Evolutionary conservation across 2,329 filamentous ascomycete species (phyloP).

Genomic region (Dactylonectria estremocensis): DNA sequence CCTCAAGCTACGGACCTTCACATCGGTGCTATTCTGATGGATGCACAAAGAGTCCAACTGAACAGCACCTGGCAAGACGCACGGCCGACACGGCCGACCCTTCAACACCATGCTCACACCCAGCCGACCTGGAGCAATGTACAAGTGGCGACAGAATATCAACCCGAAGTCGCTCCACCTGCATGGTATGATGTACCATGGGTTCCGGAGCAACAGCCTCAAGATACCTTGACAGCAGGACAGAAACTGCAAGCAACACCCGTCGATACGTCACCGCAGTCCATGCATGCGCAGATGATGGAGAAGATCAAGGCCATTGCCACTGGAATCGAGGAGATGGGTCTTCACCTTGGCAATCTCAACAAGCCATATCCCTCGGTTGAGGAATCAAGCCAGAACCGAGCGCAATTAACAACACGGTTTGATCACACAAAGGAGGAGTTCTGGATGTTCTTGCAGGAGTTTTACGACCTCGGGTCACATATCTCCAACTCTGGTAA

Average conservation of each 20-base stretch:
- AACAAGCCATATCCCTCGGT: background rate
- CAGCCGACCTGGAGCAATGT: background rate
- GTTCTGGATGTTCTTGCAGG: conserved; percentile 10
- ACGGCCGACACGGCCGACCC: background rate
- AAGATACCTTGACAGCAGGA: background rate
- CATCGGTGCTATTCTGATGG: conserved; percentile 3
- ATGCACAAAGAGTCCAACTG: background rate
- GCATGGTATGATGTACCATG: background rate
- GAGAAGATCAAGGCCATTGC: conserved; percentile 20
- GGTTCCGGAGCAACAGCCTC: background rate
- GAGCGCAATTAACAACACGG: conserved; percentile 6
- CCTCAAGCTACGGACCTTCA: background rate
- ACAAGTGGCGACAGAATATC: background rate
- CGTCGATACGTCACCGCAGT: background rate
- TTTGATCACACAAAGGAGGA: conserved; percentile 13
- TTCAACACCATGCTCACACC: background rate
- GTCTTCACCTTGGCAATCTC: conserved; percentile 14
- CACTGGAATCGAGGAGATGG: conserved; percentile 17
- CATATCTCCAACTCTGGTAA: background rate
- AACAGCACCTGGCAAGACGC: background rate
- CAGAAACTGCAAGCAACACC: background rate
- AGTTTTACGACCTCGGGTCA: conserved; percentile 4
- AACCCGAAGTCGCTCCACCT: background rate
- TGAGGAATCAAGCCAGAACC: conserved; percentile 2
- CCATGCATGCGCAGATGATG: conserved; percentile 10